Evolutionary conservation across 306 rosid genomes (phyloP).

Genomic region (Cicer arietinum): DNA sequence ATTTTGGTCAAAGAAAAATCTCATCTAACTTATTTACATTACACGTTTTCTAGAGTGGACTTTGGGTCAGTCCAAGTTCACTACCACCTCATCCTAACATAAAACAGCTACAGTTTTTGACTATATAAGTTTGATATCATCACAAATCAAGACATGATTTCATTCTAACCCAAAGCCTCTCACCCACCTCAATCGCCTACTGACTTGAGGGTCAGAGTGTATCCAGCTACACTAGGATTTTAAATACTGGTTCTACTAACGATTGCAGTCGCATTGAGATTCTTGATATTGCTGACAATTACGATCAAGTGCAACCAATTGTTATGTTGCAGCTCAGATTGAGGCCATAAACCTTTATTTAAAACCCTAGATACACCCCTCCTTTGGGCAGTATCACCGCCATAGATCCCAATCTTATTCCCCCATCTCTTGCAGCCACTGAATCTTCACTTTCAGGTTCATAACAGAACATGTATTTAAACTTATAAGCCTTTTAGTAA

Average conservation of each 20-base stretch:
- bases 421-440: not conserved
- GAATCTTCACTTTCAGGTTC: not conserved
- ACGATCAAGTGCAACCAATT: too few relatives aligned
- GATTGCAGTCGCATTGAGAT: too few relatives aligned
- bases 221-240: not conserved
- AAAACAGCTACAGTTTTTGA: not conserved
- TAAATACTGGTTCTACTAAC: too few relatives aligned
- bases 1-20: not conserved
- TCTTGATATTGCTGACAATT: too few relatives aligned
- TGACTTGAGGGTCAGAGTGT: not conserved
- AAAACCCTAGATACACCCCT: not conserved
- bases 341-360: too few relatives aligned
- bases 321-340: too few relatives aligned
- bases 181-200: not conserved
- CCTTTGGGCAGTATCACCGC: not conserved
- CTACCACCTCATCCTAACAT: not conserved
- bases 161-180: not conserved
- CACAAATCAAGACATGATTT: not conserved
- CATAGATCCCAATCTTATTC: not conserved
- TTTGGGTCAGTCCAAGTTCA: not conserved
- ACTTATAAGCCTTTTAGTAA: not conserved
- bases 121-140: not conserved
- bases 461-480: conserved; percentile 5
- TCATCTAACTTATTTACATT: not conserved
- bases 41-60: not conserved